These are phyloP conservation scores for Paspalum vaginatum DNA, from an alignment of 176 grass and related monocot genomes.

Conservation along the genomic window DNA sequence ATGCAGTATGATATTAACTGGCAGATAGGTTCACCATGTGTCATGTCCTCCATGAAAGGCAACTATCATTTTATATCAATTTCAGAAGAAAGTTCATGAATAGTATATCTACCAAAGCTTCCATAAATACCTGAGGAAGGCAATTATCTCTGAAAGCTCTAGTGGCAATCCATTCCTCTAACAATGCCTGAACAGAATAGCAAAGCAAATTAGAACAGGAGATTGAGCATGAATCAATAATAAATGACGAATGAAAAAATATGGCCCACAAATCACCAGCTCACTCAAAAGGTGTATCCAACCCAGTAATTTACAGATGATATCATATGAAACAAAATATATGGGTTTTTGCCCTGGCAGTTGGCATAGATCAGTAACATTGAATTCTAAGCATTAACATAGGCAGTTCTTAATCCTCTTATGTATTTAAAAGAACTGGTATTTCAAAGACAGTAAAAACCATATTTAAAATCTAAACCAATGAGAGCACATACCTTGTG, in stretches of 20 bases:
- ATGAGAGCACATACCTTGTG: slow-evolving; percentile 70
- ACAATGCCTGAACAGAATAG: slow-evolving; percentile 71
- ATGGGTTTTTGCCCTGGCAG: not conserved
- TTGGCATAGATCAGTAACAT: not conserved
- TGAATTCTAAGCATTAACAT: not conserved
- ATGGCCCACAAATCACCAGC: not conserved
- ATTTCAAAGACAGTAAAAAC: not conserved
- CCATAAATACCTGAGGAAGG: slow-evolving; percentile 67
- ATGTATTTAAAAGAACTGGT: not conserved
- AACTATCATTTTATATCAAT: slow-evolving; percentile 7
- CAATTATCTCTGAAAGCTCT: slow-evolving; percentile 76
- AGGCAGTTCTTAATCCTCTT: not conserved
- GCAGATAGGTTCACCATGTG: not conserved
- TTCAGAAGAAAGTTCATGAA: not conserved
- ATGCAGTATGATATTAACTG: not conserved
- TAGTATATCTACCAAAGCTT: slow-evolving; percentile 17
- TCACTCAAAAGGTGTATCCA: not conserved
- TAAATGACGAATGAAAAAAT: not conserved
- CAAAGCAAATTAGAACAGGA: slow-evolving; percentile 36
- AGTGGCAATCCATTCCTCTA: slow-evolving; percentile 97
- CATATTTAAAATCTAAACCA: slow-evolving; percentile 28
- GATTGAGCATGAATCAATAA: slow-evolving; percentile 27
- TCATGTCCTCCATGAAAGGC: not conserved
- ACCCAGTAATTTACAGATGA: slow-evolving; percentile 23
- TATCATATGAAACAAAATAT: slow-evolving; percentile 12